A percentile compares a stretch with the other conserved stretches of the same genome.
Evolutionary conservation across 2,329 filamentous ascomycete genomes (phyloP).

Genomic region (Camillea tinctor): DNA sequence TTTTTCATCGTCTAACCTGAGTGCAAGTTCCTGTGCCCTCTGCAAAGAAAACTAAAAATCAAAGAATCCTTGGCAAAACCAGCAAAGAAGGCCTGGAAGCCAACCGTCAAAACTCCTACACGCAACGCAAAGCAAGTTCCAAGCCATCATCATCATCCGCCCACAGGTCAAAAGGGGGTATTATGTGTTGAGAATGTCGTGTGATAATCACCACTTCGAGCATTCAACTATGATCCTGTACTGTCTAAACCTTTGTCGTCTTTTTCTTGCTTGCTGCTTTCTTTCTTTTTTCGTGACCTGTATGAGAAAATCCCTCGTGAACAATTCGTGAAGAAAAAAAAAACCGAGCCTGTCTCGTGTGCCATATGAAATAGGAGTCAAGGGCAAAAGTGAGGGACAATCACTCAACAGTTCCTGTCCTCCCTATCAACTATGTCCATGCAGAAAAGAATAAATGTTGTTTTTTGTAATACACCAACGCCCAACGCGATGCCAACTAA

Average conservation of each 20-base stretch:
- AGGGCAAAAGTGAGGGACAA: neutral
- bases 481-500: constrained; percentile 34
- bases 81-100: neutral
- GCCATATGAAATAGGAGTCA: neutral
- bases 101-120: neutral
- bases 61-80: neutral
- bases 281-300: neutral
- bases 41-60: neutral
- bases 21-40: neutral
- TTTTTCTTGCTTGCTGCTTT: neutral
- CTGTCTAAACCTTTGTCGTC: neutral
- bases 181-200: neutral
- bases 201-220: neutral
- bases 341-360: neutral
- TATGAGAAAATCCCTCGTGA: neutral
- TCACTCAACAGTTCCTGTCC: neutral
- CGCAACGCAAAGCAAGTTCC: neutral
- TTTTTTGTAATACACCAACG: constrained; percentile 26
- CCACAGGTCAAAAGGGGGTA: neutral
- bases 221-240: neutral
- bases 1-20: neutral
- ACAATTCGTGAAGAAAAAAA: neutral
- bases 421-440: constrained; percentile 25
- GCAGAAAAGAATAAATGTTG: constrained; percentile 13
- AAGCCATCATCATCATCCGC: neutral